Base-by-base conservation (phyloP, 2,329 filamentous ascomycete species). In the Sarocladiaceae sp. region DNA sequence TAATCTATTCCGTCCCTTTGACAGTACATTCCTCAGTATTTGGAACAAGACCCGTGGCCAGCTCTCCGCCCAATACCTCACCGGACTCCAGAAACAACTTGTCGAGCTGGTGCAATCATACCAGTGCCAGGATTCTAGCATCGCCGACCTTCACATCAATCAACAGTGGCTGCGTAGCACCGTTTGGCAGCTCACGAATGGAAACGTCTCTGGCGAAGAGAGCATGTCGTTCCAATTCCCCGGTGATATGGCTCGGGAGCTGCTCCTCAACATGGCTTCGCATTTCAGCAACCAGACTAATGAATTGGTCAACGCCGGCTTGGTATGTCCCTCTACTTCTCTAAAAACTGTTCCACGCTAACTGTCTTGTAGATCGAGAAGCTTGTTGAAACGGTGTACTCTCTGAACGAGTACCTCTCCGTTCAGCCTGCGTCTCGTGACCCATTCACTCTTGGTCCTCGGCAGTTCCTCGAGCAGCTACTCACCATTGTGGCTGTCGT, bases 371-470 rank as follows among this genome's bases (percentile, higher is more conserved):
- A 83, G 78, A 80, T 93, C 48, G 86, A 90, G 58, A 91, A 91
- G 58, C 66, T 95, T 11, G 78, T 93, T 53, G 84, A 90, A 52
- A 77, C 90, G 27, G 80, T 85, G 11, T 84, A 77, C 59, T 80
- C 82, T 13, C 70, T 93, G 49, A 83, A 76, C 6, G 85, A 91
- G 50, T 81, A 87, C 27, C 78, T 95, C 45, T 74, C 82, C 7
- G 70, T 82, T 42, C 78, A 82, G 41, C 76, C 79, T 1, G 65
- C 76, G 0, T 73, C 78, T 3, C 69, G 77, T 2, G 73, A 78
- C 31, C 76, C 78, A 1, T 88, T 87, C 57, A 70, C 74, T 18
- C 61, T 77, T 29, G 80, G 82, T 0, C 85, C 87, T 3, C 80
- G 80, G 27, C 85, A 91, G 55, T 82, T 88, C 56, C 76, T 94